These are phyloP conservation scores for Polytrichum commune DNA, from an alignment of 225 moss, liverwort and hornwort genomes.

Conservation along the genomic window DNA sequence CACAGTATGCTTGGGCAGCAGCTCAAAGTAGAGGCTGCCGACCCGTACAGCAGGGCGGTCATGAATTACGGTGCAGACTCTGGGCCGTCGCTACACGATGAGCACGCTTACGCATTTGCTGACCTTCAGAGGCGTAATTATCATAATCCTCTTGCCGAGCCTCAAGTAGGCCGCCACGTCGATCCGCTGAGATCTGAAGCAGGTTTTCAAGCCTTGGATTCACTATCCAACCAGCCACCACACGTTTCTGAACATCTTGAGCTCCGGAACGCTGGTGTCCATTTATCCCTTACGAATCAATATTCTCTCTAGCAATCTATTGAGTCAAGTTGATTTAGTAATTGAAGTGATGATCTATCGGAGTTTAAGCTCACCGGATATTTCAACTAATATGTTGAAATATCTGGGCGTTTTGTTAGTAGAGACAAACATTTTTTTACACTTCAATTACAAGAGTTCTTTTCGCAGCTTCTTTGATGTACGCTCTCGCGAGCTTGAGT, in stretches of 20 bases:
- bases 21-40: constrained; percentile 33
- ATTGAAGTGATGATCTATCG: neutral
- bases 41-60: constrained; percentile 31
- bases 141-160: constrained; percentile 32
- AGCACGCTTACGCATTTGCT: constrained; percentile 28
- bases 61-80: constrained; percentile 42
- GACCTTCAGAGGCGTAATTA: constrained; percentile 39
- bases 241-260: constrained; percentile 35
- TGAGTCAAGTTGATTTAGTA: neutral
- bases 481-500: too few species aligned
- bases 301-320: constrained; percentile 34
- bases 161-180: constrained; percentile 29
- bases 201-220: constrained; percentile 35
- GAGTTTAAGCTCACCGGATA: neutral
- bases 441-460: neutral
- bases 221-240: constrained; percentile 24
- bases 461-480: neutral
- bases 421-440: neutral
- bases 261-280: constrained; percentile 51
- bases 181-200: constrained; percentile 36
- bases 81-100: constrained; percentile 25
- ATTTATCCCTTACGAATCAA: constrained; percentile 51
- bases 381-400: neutral
- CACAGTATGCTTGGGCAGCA: constrained; percentile 35
- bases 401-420: neutral